phyloP scores from a whole-genome alignment of 306 rosid genomes.

The Prosopis cineraria region DNA sequence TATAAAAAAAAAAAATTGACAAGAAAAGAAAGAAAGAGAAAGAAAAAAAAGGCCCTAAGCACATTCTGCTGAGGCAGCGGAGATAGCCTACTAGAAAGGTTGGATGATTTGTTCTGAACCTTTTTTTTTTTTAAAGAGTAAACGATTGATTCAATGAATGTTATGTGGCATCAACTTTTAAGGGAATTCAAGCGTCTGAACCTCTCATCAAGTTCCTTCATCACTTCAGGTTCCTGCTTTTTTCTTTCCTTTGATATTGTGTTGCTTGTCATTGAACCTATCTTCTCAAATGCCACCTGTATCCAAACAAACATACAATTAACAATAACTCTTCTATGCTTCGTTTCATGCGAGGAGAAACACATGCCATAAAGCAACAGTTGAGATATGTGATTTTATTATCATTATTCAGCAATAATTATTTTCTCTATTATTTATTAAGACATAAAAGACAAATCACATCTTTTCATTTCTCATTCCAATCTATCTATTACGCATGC shows the following conservation, averaged over 20 bases:
- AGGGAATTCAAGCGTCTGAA: slow-evolving; percentile 80
- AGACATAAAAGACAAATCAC: neutral
- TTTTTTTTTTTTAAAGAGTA: slow-evolving; percentile 25
- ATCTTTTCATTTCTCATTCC: neutral
- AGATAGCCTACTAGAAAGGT: slow-evolving; percentile 31
- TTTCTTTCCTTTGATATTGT: slow-evolving; percentile 94
- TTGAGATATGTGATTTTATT: neutral
- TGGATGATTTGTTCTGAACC: neutral
- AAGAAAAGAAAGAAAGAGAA: neutral
- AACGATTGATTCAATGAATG: slow-evolving; percentile 1
- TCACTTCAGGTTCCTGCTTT: slow-evolving; percentile 95
- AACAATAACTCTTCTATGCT: neutral
- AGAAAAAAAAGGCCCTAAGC: slow-evolving; percentile 13
- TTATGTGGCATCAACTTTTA: slow-evolving; percentile 51
- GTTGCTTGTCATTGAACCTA: slow-evolving; percentile 91
- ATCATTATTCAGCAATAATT: neutral
- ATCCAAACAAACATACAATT: neutral
- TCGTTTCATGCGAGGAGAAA: neutral
- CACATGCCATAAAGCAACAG: neutral
- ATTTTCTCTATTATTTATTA: neutral
- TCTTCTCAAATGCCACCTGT: slow-evolving; percentile 96
- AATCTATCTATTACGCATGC: no score
- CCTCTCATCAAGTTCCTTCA: slow-evolving; percentile 95
- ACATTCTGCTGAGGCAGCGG: slow-evolving; percentile 43
- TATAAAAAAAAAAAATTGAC: no score